phyloP scores from a whole-genome alignment of 176 grass and related monocot species.

The Aegilops bicornis region DNA sequence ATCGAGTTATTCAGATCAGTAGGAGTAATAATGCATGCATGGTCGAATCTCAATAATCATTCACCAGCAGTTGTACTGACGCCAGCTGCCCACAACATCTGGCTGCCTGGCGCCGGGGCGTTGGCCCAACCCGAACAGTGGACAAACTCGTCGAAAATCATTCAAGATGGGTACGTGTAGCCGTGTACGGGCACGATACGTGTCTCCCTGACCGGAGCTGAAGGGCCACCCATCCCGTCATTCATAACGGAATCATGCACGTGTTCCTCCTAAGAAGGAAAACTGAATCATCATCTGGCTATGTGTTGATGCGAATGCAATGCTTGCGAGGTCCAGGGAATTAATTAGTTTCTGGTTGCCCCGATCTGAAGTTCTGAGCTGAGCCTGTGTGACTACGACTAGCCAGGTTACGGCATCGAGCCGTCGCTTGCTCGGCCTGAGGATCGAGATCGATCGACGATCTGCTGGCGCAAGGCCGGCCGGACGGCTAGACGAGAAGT shows the following conservation, averaged over 20 bases:
- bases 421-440: too few species aligned
- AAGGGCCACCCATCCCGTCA: not conserved
- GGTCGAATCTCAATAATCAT: not conserved
- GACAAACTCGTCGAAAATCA: slow-evolving; percentile 19
- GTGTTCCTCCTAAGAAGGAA: not conserved
- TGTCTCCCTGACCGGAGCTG: not conserved
- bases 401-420: too few species aligned
- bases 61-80: not conserved
- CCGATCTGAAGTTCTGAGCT: not conserved
- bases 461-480: too few species aligned
- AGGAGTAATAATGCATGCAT: too few species aligned
- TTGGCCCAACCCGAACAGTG: slow-evolving; percentile 3
- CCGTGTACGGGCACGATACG: not conserved
- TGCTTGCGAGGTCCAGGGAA: not conserved
- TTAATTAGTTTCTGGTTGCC: not conserved
- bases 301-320: too few species aligned
- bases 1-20: not conserved
- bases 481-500: too few species aligned
- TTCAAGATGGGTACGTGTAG: not conserved
- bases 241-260: not conserved
- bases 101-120: not conserved
- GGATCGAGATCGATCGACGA: too few species aligned
- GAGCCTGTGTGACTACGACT: too few species aligned
- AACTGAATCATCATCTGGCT: not conserved
- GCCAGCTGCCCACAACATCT: not conserved